Evolutionary conservation across 495 filamentous ascomycete genomes (phyloP), one percentile per base, ranked within the genome.

Genomic region (Penicillium ochrochloron): DNA sequence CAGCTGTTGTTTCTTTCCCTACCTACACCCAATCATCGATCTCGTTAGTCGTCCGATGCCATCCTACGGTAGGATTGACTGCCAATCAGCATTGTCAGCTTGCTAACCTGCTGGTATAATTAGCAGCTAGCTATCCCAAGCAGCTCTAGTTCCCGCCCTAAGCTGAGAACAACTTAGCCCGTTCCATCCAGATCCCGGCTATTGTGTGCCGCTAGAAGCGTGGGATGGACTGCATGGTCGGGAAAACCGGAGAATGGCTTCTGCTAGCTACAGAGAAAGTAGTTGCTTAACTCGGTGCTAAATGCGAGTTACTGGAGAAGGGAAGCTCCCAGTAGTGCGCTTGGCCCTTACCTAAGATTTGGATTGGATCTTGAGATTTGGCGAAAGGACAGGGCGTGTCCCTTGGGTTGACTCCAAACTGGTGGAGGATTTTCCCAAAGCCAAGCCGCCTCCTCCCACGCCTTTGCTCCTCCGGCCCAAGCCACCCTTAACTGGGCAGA

Each of bases 101-200:
- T 23, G 44, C 44, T 48, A 29, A n/a, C 21, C 5, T 27, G 46
- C 14, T n/a, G 59, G 34, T 60, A 60, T 60, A 60, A 27, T 60
- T 60, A 60, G 59, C 27, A 52, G n/a, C 44, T 3, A 48, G 21
- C 31, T 35, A 6, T 56, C 53, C 29, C 9, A 23, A 37, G 17
- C 2, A 56, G 53, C 53, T 34, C 50, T 59, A 37, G 42, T 23
- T 58, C 37, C 56, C 57, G 42, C 46, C 59, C 59, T 60, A 60
- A 60, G 25, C 44, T 35, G 27, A 19, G 7, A 12, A 17, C 25
- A 29, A 33, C 19, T 37, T 34, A 59, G 41, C 25, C 57, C 42
- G 8, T 25, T 21, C 35, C 42, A 19, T 59, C 42, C 42, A 33
- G 11, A 5, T 31, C 48, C 25, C 25, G 48, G 48, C 11, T 52